A percentile compares a stretch with the other conserved stretches of the same genome.
Conservation (phyloP, 768 basidiomycete species). For the Mycena polygramma region DNA sequence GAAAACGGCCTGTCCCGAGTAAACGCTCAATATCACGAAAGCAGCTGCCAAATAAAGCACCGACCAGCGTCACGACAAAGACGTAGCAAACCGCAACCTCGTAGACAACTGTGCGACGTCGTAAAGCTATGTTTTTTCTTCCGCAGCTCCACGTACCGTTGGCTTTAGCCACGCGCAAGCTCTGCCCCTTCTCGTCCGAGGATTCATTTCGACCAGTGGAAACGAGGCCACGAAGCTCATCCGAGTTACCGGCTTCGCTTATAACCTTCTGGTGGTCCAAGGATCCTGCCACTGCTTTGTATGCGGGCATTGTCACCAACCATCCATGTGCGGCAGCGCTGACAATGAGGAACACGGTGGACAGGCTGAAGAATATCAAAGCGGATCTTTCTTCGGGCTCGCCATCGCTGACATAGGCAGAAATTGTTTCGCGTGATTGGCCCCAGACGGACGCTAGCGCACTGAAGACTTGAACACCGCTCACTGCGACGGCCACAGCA, state of each 20-base stretch:
- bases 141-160: constrained; percentile 54
- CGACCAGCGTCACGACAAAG: constrained; percentile 84
- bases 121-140: neutral
- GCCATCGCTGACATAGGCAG: constrained; percentile 51
- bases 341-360: constrained; percentile 72
- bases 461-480: constrained; percentile 79
- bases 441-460: constrained; percentile 69
- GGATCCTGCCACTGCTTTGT: constrained; percentile 65
- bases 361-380: constrained; percentile 79
- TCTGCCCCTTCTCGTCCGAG: constrained; percentile 55
- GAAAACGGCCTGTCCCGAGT: constrained; percentile 76
- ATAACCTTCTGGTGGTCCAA: constrained; percentile 53
- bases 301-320: constrained; percentile 71
- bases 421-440: constrained; percentile 46
- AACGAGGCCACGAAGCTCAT: constrained; percentile 55
- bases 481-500: constrained; percentile 86
- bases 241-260: constrained; percentile 39
- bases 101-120: constrained; percentile 54
- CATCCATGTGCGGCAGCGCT: constrained; percentile 68
- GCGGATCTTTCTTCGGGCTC: constrained; percentile 78
- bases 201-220: constrained; percentile 44
- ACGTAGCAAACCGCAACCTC: constrained; percentile 82
- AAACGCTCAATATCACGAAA: constrained; percentile 3
- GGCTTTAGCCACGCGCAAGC: constrained; percentile 68
- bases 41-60: constrained; percentile 4